Conservation (phyloP, 1,284 basidiomycete genomes). For the Ceratobasidium sp. region DNA sequence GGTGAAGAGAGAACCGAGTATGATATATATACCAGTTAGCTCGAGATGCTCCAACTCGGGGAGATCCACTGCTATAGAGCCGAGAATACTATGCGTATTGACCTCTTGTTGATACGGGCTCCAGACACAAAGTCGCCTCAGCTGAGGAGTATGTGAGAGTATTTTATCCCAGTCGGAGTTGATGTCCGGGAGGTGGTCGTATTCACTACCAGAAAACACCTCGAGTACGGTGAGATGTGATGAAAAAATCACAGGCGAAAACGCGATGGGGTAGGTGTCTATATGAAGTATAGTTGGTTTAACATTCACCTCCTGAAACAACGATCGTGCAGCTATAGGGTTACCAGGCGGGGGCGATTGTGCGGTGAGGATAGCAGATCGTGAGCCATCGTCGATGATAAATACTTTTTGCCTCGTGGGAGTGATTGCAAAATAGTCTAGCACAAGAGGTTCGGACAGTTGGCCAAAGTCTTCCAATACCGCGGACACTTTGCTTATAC, state of each 20-base stretch:
- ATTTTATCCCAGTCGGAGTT: neutral
- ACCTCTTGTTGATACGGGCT: neutral
- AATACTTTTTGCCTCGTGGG: neutral
- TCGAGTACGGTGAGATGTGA: conserved; percentile 4
- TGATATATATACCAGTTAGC: neutral
- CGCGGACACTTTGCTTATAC: neutral
- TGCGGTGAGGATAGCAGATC: neutral
- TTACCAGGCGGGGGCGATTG: neutral
- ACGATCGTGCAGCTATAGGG: neutral
- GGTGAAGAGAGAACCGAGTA: neutral
- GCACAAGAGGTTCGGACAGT: neutral
- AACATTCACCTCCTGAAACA: neutral
- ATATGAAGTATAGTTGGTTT: neutral
- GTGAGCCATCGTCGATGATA: neutral
- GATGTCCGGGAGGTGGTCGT: neutral
- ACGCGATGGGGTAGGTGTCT: neutral
- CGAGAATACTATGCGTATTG: neutral
- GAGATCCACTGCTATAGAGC: neutral
- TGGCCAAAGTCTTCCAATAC: neutral
- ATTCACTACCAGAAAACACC: neutral
- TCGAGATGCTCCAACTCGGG: neutral
- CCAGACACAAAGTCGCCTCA: neutral
- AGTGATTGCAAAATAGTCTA: neutral
- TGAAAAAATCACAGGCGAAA: neutral
- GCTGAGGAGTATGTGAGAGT: neutral